These are phyloP conservation scores for Exophiala mesophila DNA, from an alignment of 2,329 filamentous ascomycete genomes.

Conservation along the genomic window DNA sequence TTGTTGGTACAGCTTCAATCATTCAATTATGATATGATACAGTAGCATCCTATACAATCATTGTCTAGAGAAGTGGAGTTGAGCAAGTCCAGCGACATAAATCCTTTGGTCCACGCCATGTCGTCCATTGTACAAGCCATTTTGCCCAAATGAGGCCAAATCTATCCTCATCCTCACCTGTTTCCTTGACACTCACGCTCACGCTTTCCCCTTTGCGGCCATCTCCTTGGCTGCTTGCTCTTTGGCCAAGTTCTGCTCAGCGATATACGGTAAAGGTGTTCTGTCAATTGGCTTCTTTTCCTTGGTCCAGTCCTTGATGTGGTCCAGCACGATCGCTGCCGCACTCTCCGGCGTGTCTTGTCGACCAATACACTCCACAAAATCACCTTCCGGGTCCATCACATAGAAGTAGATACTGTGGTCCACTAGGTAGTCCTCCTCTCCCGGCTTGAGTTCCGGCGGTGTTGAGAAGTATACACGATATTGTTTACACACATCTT, in stretches of 20 bases:
- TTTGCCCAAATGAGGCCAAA: too few relatives aligned
- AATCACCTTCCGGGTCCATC: constrained; percentile 98
- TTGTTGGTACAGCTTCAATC: too few relatives aligned
- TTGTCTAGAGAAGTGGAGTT: too few relatives aligned
- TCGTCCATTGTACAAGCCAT: too few relatives aligned
- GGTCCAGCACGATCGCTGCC: constrained; percentile 75
- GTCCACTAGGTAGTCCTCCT: constrained; percentile 88
- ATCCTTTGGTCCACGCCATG: too few relatives aligned
- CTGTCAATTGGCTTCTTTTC: constrained; percentile 49
- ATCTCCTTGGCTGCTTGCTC: too few relatives aligned
- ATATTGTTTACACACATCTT: constrained; percentile 90
- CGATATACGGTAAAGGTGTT: constrained; percentile 24
- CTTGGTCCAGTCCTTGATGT: constrained; percentile 73
- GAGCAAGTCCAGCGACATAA: too few relatives aligned
- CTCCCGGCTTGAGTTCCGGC: constrained; percentile 76
- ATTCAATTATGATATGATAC: too few relatives aligned
- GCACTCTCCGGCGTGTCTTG: constrained; percentile 89
- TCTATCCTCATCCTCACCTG: too few relatives aligned
- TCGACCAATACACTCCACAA: constrained; percentile 91
- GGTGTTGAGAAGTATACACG: constrained; percentile 97
- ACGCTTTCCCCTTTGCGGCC: too few relatives aligned
- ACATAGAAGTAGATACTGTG: constrained; percentile 99
- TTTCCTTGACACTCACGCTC: too few relatives aligned
- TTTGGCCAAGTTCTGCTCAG: constrained; percentile 5
- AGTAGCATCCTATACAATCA: too few relatives aligned